Evolutionary conservation across 2,329 filamentous ascomycete genomes (phyloP).

Genomic region (Spiromastix sp.): DNA sequence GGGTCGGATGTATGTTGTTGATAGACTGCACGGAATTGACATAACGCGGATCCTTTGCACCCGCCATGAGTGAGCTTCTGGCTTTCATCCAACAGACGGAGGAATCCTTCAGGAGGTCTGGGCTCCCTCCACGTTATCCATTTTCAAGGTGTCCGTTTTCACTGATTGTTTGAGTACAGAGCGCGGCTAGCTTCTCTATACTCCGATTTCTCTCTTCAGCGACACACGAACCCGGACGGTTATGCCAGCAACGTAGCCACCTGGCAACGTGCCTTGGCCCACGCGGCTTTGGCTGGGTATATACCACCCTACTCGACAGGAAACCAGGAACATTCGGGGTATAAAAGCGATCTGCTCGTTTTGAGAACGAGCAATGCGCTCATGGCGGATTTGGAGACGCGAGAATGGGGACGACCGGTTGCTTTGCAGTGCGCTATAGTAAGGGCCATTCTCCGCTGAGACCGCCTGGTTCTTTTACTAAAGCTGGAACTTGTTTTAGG

Average conservation of each 20-base stretch:
- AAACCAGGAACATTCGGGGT: conserved; percentile 2
- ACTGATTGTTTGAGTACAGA: conserved; percentile 34
- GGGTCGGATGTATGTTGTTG: too few relatives aligned
- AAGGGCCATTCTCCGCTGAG: conserved; percentile 1
- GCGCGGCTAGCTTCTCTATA: conserved; percentile 75
- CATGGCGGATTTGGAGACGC: conserved; percentile 59
- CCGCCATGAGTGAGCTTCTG: conserved; percentile 48
- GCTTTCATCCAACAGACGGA: conserved; percentile 54
- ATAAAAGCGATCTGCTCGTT: conserved; percentile 38
- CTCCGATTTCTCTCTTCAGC: conserved; percentile 70
- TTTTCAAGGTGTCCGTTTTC: too few relatives aligned
- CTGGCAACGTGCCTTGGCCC: conserved; percentile 66
- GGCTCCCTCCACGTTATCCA: background rate
- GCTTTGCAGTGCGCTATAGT: conserved; percentile 66
- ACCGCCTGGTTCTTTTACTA: background rate
- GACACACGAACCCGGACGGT: conserved; percentile 70
- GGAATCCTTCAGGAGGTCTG: conserved; percentile 42
- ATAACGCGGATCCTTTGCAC: too few relatives aligned
- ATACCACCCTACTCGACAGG: conserved; percentile 32
- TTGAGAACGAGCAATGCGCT: conserved; percentile 52
- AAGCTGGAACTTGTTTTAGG: conserved; percentile 19
- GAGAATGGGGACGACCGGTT: conserved; percentile 70
- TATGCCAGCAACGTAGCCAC: conserved; percentile 70
- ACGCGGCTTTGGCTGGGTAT: conserved; percentile 55
- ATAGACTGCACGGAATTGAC: too few relatives aligned